phyloP scores from a whole-genome alignment of 257 asterid species.

The Gardenia jasminoides region DNA sequence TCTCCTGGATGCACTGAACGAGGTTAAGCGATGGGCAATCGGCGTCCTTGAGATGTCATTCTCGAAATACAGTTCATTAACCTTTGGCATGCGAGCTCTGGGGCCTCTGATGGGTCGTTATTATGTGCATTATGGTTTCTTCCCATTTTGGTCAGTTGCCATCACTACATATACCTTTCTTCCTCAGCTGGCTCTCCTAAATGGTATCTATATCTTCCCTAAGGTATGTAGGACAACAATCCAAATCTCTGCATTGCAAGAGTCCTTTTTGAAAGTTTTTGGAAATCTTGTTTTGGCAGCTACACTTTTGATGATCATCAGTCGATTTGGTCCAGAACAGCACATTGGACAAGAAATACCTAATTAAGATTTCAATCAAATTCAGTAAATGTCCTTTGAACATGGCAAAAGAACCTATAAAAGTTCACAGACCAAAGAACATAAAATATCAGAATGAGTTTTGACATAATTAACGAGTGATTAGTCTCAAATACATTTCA shows the following conservation, averaged over 20 bases:
- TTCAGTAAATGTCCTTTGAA: too few species aligned
- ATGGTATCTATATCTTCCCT: constrained; percentile 48
- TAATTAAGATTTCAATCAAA: too few species aligned
- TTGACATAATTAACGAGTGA: too few species aligned
- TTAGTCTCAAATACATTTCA: too few species aligned
- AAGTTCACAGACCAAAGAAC: too few species aligned
- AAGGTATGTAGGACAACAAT: constrained; percentile 36
- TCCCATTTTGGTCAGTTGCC: constrained; percentile 59
- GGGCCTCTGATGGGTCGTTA: constrained; percentile 56
- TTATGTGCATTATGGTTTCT: constrained; percentile 54
- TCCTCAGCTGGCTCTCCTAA: constrained; percentile 56
- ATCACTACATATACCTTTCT: constrained; percentile 50
- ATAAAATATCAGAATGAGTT: too few species aligned
- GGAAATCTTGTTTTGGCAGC: too few species aligned
- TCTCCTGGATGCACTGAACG: constrained; percentile 48
- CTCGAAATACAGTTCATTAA: constrained; percentile 52
- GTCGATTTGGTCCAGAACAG: too few species aligned
- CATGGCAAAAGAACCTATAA: too few species aligned
- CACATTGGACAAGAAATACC: too few species aligned
- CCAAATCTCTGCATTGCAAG: background rate
- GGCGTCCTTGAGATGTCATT: constrained; percentile 62
- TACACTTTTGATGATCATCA: too few species aligned
- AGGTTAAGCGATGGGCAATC: constrained; percentile 56
- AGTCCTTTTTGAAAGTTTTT: too few species aligned
- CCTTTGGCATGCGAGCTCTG: constrained; percentile 37